These are phyloP conservation scores for Coemansia sp. DNA, from an alignment of 192 early-diverging fungal species.

Conservation along the genomic window DNA sequence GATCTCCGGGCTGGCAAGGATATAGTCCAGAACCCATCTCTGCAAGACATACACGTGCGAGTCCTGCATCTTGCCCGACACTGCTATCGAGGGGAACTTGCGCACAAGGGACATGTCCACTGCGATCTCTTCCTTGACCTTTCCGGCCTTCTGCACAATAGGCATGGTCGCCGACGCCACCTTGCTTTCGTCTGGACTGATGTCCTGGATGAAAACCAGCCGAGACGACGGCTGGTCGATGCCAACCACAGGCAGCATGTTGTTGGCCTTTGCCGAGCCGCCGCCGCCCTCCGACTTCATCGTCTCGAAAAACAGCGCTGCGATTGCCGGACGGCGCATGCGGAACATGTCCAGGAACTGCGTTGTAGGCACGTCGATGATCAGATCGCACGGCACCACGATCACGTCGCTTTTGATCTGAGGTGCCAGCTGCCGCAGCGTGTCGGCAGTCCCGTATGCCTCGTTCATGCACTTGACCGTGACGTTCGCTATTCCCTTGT, in stretches of 20 bases:
- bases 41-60: slow-evolving; percentile 93
- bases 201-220: slow-evolving; percentile 42
- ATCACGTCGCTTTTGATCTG: slow-evolving; percentile 92
- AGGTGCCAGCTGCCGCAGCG: slow-evolving; percentile 73
- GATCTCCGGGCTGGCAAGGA: slow-evolving; percentile 64
- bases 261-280: slow-evolving; percentile 38
- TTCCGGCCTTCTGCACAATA: not conserved
- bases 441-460: slow-evolving; percentile 78
- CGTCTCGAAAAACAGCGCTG: slow-evolving; percentile 80
- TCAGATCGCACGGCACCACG: slow-evolving; percentile 86
- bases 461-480: slow-evolving; percentile 52
- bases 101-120: slow-evolving; percentile 58
- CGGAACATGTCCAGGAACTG: slow-evolving; percentile 85
- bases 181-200: slow-evolving; percentile 1
- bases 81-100: slow-evolving; percentile 76
- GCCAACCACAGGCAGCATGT: slow-evolving; percentile 32
- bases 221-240: slow-evolving; percentile 54
- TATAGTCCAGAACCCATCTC: slow-evolving; percentile 87
- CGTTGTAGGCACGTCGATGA: slow-evolving; percentile 81
- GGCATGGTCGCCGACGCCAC: not conserved
- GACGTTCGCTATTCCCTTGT: slow-evolving; percentile 60
- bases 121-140: slow-evolving; percentile 21
- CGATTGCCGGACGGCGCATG: slow-evolving; percentile 73
- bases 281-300: slow-evolving; percentile 71
- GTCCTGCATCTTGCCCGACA: slow-evolving; percentile 83